Conservation (phyloP, 2,329 filamentous ascomycete species). For the Alternaria ventricosa region DNA sequence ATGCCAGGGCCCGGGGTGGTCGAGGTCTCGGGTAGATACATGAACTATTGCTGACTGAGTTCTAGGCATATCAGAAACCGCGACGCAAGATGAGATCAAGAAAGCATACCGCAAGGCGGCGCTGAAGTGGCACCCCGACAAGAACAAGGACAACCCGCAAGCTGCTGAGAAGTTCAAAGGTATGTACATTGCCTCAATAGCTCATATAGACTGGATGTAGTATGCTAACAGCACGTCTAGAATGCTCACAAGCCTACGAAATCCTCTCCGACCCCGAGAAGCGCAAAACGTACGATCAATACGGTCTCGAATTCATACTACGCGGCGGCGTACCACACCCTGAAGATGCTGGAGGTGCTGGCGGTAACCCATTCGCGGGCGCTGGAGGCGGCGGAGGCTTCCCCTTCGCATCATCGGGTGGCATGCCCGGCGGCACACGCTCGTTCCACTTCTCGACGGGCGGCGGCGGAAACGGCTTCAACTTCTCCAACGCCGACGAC, state of each 20-base stretch:
- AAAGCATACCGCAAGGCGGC: slow-evolving; percentile 93
- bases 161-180: slow-evolving; percentile 94
- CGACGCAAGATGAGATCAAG: slow-evolving; percentile 93
- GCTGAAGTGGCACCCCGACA: slow-evolving; percentile 93
- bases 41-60: slow-evolving; percentile 26
- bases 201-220: neutral
- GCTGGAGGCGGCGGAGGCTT: slow-evolving; percentile 54
- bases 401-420: slow-evolving; percentile 63
- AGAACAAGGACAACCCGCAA: slow-evolving; percentile 89
- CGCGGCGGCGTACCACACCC: slow-evolving; percentile 76
- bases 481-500: slow-evolving; percentile 80
- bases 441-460: slow-evolving; percentile 71
- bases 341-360: slow-evolving; percentile 46
- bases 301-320: slow-evolving; percentile 89
- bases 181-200: slow-evolving; percentile 35
- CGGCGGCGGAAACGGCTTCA: slow-evolving; percentile 69
- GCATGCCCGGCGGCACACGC: slow-evolving; percentile 61
- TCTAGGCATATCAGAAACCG: slow-evolving; percentile 72
- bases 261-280: slow-evolving; percentile 97
- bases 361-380: slow-evolving; percentile 54
- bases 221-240: slow-evolving; percentile 52
- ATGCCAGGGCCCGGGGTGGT: slow-evolving; percentile 3
- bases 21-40: slow-evolving; percentile 13
- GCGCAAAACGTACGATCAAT: slow-evolving; percentile 93
- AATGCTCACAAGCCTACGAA: slow-evolving; percentile 96